Percentiles rank a stretch among this genome's conserved stretches.
Evolutionary conservation across 495 filamentous ascomycete species (phyloP).

Genomic region (Delitschia confertaspora): DNA sequence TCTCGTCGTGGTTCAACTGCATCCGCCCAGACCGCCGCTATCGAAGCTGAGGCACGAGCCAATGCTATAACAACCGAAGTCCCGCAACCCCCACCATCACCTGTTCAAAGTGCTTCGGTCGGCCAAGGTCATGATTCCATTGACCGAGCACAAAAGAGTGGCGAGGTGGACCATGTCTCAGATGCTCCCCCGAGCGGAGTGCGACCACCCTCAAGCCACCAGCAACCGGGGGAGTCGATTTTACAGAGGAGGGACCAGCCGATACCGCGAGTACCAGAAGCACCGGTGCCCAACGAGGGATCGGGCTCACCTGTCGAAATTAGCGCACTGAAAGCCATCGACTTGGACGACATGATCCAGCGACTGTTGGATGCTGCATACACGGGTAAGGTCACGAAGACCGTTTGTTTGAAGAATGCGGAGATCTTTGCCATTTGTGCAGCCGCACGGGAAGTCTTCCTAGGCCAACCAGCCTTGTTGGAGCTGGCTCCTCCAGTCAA

Average conservation of each 20-base stretch:
- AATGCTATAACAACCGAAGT: slow-evolving; percentile 44
- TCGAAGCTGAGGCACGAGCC: slow-evolving; percentile 27
- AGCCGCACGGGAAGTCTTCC: slow-evolving; percentile 75
- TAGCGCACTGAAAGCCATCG: slow-evolving; percentile 76
- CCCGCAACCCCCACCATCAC: slow-evolving; percentile 77
- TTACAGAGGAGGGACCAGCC: slow-evolving; percentile 60
- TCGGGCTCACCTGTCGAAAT: slow-evolving; percentile 47
- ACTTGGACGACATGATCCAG: slow-evolving; percentile 95
- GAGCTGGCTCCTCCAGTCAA: slow-evolving; percentile 96
- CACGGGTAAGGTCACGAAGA: slow-evolving; percentile 93
- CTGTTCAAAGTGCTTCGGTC: slow-evolving; percentile 69
- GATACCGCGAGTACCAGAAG: slow-evolving; percentile 23
- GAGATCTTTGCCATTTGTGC: slow-evolving; percentile 91
- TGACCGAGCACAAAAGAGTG: slow-evolving; percentile 67
- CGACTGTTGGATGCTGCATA: slow-evolving; percentile 91
- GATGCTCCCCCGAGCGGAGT: slow-evolving; percentile 72
- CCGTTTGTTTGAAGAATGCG: slow-evolving; percentile 92
- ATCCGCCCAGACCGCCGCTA: slow-evolving; percentile 30
- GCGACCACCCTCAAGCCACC: slow-evolving; percentile 37
- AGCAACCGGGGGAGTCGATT: slow-evolving; percentile 66
- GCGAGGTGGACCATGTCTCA: slow-evolving; percentile 93
- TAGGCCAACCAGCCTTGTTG: slow-evolving; percentile 83
- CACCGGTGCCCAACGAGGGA: slow-evolving; percentile 20
- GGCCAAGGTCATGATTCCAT: slow-evolving; percentile 71
- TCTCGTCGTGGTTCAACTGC: slow-evolving; percentile 31